These are phyloP conservation scores for Plasmodium ovale DNA, from an alignment of 169 alveolate genomes.

Conservation along the genomic window DNA sequence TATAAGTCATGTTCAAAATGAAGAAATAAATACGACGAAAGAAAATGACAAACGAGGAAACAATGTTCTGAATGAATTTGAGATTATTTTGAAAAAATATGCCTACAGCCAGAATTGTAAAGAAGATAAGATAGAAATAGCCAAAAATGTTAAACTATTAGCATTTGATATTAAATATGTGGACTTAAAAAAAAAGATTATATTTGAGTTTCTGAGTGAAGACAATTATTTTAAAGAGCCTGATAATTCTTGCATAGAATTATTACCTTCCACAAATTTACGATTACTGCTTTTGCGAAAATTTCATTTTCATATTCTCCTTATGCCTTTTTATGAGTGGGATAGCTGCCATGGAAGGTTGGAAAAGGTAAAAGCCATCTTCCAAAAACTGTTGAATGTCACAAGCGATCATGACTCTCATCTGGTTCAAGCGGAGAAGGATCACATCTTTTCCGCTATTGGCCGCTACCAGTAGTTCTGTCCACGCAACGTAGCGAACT, in stretches of 20 bases:
- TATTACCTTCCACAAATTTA: conserved; percentile 33
- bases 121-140: conserved; percentile 37
- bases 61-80: conserved; percentile 29
- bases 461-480: conserved; percentile 33
- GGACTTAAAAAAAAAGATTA: conserved; percentile 61
- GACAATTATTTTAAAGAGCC: conserved; percentile 45
- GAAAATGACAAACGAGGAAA: conserved; percentile 3
- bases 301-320: conserved; percentile 40
- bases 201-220: conserved; percentile 61
- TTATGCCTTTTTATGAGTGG: conserved; percentile 75
- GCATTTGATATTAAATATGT: conserved; percentile 30
- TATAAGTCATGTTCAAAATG: background rate
- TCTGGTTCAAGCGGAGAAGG: conserved; percentile 1
- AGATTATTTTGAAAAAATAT: conserved; percentile 71
- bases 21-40: background rate
- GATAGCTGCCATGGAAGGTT: conserved; percentile 46
- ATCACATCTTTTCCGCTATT: conserved; percentile 34
- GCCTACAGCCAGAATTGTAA: conserved; percentile 47
- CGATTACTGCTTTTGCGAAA: conserved; percentile 38
- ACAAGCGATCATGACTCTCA: conserved; percentile 1
- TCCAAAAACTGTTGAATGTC: conserved; percentile 39
- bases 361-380: conserved; percentile 54
- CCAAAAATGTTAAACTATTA: conserved; percentile 27
- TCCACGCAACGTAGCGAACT: no score
- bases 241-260: conserved; percentile 47